These are phyloP conservation scores for Rhizopus microsporus DNA, from an alignment of 371 early-diverging fungal species.

Conservation along the genomic window DNA sequence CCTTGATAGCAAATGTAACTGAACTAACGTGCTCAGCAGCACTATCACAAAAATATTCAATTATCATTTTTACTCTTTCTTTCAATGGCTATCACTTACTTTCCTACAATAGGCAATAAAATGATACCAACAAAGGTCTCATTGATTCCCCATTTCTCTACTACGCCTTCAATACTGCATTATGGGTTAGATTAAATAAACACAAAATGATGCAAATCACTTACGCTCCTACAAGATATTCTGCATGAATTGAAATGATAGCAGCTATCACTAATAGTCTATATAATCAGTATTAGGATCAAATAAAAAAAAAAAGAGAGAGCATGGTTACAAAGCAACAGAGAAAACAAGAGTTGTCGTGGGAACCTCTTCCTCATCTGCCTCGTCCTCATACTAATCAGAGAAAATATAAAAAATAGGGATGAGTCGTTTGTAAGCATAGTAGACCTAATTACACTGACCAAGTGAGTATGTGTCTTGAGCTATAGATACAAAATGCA, in stretches of 20 bases:
- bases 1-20: constrained; percentile 79
- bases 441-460: constrained; percentile 20
- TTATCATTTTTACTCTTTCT: neutral
- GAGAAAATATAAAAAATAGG: neutral
- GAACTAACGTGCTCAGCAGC: constrained; percentile 78
- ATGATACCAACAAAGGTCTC: constrained; percentile 89
- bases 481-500: constrained; percentile 36
- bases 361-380: constrained; percentile 53
- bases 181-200: neutral
- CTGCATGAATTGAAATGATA: constrained; percentile 77
- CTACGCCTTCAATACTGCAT: constrained; percentile 75
- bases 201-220: neutral
- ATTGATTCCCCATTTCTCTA: constrained; percentile 62
- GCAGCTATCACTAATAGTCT: constrained; percentile 57
- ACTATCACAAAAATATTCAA: constrained; percentile 14
- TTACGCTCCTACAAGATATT: constrained; percentile 75
- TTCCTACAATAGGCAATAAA: constrained; percentile 84
- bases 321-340: constrained; percentile 27
- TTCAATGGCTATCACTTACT: constrained; percentile 25
- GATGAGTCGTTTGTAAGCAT: neutral
- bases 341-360: constrained; percentile 52
- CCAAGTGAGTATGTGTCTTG: constrained; percentile 68
- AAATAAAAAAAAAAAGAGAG: neutral
- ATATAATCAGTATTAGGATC: neutral
- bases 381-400: constrained; percentile 49